These are phyloP conservation scores for Piper betle DNA, from an alignment of 164 flowering plant species.

Conservation along the genomic window DNA sequence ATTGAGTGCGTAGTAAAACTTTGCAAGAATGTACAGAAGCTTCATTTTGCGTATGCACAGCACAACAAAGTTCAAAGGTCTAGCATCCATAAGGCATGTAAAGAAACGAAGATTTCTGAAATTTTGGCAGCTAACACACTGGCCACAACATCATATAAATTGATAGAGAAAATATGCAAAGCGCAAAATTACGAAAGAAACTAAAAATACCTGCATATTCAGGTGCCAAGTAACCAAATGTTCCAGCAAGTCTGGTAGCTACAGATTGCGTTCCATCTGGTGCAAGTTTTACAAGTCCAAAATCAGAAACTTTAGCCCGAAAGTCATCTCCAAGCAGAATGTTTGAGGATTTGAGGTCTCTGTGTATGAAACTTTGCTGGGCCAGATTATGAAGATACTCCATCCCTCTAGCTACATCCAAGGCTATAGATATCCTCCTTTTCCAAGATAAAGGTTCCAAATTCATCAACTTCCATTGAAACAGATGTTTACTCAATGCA, in stretches of 20 bases:
- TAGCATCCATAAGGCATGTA: too few species aligned
- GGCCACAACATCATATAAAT: too few species aligned
- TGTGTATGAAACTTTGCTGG: conserved; percentile 44
- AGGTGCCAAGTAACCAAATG: conserved; percentile 56
- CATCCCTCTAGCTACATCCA: conserved; percentile 19
- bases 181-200: neutral
- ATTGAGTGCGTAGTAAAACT: too few species aligned
- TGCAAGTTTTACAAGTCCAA: conserved; percentile 44
- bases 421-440: too few species aligned
- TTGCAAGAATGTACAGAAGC: too few species aligned
- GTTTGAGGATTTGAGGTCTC: conserved; percentile 44
- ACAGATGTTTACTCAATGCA: too few species aligned
- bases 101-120: too few species aligned
- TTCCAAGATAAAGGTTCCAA: too few species aligned
- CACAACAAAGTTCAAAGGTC: too few species aligned
- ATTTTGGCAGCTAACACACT: too few species aligned
- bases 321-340: conserved; percentile 39
- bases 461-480: too few species aligned
- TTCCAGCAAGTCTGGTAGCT: conserved; percentile 45
- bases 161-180: neutral
- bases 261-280: conserved; percentile 38
- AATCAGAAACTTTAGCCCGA: conserved; percentile 49
- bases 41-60: too few species aligned
- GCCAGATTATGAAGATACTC: conserved; percentile 50
- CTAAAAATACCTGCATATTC: conserved; percentile 36